Evolutionary conservation across 257 asterid genomes (phyloP).

Genomic region (Coffea canephora): DNA sequence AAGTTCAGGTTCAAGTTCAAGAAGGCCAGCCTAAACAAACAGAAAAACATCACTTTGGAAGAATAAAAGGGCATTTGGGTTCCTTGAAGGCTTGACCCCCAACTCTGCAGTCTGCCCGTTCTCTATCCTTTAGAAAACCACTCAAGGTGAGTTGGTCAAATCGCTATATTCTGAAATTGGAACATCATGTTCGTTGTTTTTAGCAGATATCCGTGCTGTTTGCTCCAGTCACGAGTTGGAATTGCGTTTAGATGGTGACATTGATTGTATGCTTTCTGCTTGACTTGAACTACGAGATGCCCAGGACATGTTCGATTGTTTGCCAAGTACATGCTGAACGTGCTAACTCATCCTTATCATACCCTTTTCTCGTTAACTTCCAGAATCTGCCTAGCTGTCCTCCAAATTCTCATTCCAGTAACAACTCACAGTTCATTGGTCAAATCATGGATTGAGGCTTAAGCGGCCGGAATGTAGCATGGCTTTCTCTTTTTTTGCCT

Average conservation of each 20-base stretch:
- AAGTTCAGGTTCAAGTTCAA: too few relatives aligned
- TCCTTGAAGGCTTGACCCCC: not conserved
- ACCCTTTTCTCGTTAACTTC: not conserved
- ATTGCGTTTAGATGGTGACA: not conserved
- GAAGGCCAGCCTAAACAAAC: too few relatives aligned
- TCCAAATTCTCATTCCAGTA: not conserved
- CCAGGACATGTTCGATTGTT: conserved; percentile 7
- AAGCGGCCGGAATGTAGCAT: not conserved
- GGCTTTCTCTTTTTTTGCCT: not conserved
- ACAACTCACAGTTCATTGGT: not conserved
- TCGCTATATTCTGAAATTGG: not conserved
- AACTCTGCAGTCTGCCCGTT: not conserved
- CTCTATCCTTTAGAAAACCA: not conserved
- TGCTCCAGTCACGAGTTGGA: not conserved
- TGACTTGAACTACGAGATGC: not conserved
- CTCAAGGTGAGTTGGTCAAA: not conserved
- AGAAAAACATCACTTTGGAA: too few relatives aligned
- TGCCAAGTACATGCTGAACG: not conserved
- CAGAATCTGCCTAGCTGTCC: not conserved
- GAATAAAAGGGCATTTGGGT: not conserved
- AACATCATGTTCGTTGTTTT: not conserved
- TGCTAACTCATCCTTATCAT: not conserved
- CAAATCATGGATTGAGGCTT: not conserved
- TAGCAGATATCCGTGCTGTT: not conserved
- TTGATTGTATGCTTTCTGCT: not conserved